Evolutionary conservation across 495 filamentous ascomycete species (phyloP).

Genomic region (Sporormia fimetaria): DNA sequence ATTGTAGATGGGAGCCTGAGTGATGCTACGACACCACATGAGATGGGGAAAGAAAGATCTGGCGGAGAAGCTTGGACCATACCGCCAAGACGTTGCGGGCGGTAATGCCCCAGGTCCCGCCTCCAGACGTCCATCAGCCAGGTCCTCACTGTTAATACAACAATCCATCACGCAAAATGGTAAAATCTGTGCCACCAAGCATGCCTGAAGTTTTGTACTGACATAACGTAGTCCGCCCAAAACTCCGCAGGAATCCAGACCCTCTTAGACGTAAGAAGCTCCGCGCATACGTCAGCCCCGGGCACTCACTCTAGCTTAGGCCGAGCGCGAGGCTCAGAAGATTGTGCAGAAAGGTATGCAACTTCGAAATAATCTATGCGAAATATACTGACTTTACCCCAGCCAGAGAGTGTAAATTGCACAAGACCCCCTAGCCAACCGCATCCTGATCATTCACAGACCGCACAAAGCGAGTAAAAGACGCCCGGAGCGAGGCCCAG

Average conservation of each 20-base stretch:
- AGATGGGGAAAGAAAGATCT: not conserved
- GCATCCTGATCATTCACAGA: constrained; percentile 40
- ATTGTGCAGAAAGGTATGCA: constrained; percentile 85
- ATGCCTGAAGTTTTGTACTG: not conserved
- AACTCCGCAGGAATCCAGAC: constrained; percentile 97
- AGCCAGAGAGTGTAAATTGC: constrained; percentile 64
- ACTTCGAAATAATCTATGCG: not conserved
- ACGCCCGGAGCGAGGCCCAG: constrained; percentile 88
- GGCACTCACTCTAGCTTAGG: constrained; percentile 44
- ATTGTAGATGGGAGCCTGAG: constrained; percentile 48
- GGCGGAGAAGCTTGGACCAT: constrained; percentile 7
- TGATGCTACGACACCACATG: not conserved
- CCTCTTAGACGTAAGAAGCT: constrained; percentile 77
- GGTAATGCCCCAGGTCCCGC: not conserved
- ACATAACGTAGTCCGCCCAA: constrained; percentile 61
- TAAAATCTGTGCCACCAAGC: constrained; percentile 25
- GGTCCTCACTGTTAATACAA: constrained; percentile 1
- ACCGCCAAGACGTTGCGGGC: not conserved
- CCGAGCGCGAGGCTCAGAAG: constrained; percentile 96
- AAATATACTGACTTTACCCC: constrained; percentile 3
- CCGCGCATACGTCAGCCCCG: constrained; percentile 6
- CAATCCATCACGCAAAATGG: constrained; percentile 30
- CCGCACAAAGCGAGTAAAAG: constrained; percentile 92
- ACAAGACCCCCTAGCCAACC: not conserved
- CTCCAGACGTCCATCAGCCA: not conserved